These are phyloP conservation scores for Lathyrus tuberosus DNA, from an alignment of 306 rosid genomes.

Conservation along the genomic window DNA sequence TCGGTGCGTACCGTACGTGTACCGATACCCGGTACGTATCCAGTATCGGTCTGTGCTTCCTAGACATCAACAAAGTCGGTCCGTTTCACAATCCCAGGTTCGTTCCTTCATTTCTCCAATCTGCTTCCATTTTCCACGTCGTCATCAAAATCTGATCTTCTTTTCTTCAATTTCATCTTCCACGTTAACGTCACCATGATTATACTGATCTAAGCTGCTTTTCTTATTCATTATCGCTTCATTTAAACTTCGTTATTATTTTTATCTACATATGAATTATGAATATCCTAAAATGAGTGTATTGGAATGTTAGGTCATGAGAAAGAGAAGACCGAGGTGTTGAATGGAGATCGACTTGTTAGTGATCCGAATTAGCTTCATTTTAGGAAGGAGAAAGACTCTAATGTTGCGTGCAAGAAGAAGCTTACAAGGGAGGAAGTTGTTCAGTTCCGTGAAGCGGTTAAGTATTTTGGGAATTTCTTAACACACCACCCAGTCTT, in stretches of 20 bases:
- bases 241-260: background rate
- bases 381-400: too few species aligned
- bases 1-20: too few species aligned
- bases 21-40: too few species aligned
- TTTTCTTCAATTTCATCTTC: slow-evolving; percentile 15
- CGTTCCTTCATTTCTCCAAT: slow-evolving; percentile 34
- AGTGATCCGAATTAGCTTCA: too few species aligned
- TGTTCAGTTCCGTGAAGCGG: slow-evolving; percentile 72
- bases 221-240: slow-evolving; percentile 19
- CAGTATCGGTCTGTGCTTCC: too few species aligned
- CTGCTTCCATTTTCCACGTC: slow-evolving; percentile 22
- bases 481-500: too few species aligned
- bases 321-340: too few species aligned
- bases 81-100: slow-evolving; percentile 90
- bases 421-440: slow-evolving; percentile 65
- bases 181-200: background rate
- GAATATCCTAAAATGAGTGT: slow-evolving; percentile 22
- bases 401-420: too few species aligned
- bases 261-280: too few species aligned
- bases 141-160: slow-evolving; percentile 34
- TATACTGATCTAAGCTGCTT: slow-evolving; percentile 1
- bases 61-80: slow-evolving; percentile 84
- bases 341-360: too few species aligned
- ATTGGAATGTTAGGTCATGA: too few species aligned
- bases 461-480: too few species aligned